Evolutionary conservation across 768 basidiomycete species (phyloP), one percentile per base, ranked within the genome.

Genomic region (Naganishia vaughanmartiniae): DNA sequence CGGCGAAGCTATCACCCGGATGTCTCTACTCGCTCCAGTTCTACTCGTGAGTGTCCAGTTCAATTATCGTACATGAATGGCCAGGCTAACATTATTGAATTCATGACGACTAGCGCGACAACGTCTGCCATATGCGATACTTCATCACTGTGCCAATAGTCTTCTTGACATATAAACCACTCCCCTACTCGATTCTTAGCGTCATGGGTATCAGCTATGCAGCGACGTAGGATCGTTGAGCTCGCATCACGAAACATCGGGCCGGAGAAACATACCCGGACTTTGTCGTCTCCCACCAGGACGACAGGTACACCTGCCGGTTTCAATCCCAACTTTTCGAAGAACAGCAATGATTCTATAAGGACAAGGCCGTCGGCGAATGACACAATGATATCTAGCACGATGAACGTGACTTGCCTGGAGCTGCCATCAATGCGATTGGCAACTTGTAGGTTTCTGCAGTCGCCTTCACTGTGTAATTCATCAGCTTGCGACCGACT

Each of bases 401-500:
- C 34, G 7, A 12, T 46, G 24, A 26, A 30, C 2, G 26, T 7
- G 36, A 15, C 60, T 14, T 42, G 28, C 60, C 60, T 63, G 39
- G 36, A 11, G 60, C 60, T 0, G 39, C 42, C n/a, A 36, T 46
- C 42, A 63, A 28, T 26, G 26, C 60, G 42, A 63, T 45, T 26
- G 60, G 60, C 5, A 63, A n/a, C 28, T 45, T 28, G 42, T 63
- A 63, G 39, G 24, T 12, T 51, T 51, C 48, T 4, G 31, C 11
- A 45, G 60, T 24, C 9, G 39, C 60, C 19, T 63, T 63, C 11
- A 14, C 19, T 26, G 60, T 45, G 26, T 63, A 63, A 4, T 28
- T 26, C 39, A 63, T 26, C n/a, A 63, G 42, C 24, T 63, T 63
- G 39, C 60, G 60, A 63, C 60, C 60, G 42, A 63, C 39, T 45